Conservation (phyloP, 2,329 filamentous ascomycete genomes). For the Davidsoniella eucalypti region DNA sequence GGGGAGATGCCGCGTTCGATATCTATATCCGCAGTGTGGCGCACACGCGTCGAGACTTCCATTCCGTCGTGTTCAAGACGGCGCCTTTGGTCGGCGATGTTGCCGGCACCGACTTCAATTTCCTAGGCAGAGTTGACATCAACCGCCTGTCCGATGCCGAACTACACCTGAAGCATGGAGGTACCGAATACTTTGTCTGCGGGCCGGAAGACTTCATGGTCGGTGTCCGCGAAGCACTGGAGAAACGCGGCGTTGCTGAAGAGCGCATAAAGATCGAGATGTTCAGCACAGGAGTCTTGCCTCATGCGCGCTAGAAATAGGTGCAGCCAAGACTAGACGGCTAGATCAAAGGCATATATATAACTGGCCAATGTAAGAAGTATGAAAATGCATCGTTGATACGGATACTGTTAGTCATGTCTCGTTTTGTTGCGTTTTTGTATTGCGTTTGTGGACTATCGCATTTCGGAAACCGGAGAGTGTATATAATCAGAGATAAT, state of each 20-base stretch:
- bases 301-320: no score
- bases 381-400: no score
- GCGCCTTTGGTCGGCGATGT: conserved; percentile 27
- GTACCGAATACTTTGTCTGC: conserved; percentile 54
- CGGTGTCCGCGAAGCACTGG: conserved; percentile 35
- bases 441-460: no score
- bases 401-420: no score
- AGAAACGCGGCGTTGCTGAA: conserved; percentile 36
- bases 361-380: no score
- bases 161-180: conserved; percentile 36
- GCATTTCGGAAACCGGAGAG: no score
- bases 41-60: conserved; percentile 20
- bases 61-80: conserved; percentile 39
- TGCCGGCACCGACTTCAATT: conserved; percentile 40
- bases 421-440: no score
- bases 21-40: conserved; percentile 29
- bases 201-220: conserved; percentile 57
- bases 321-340: no score
- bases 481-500: no score
- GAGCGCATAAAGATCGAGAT: conserved; percentile 49
- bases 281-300: conserved; percentile 41
- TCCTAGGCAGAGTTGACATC: conserved; percentile 42
- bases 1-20: conserved; percentile 37
- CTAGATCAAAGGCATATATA: no score
- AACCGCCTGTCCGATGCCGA: conserved; percentile 32